phyloP scores from a whole-genome alignment of 768 basidiomycete species.

The Polyporus arcularius region DNA sequence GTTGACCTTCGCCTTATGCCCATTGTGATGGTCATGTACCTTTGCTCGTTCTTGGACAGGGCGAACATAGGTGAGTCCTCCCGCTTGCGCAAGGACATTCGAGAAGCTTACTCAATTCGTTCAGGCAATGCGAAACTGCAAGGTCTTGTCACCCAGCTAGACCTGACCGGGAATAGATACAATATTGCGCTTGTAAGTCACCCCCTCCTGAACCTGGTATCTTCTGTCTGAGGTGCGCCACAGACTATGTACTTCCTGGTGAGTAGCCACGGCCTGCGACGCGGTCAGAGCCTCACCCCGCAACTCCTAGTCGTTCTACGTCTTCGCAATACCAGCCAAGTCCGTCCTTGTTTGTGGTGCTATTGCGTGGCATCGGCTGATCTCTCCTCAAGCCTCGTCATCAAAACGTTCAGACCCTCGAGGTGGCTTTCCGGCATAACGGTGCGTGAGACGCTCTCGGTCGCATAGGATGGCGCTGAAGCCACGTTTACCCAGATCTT shows the following conservation, averaged over 20 bases:
- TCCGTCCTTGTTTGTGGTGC: slow-evolving; percentile 27
- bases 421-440: slow-evolving; percentile 68
- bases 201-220: background rate
- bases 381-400: slow-evolving; percentile 37
- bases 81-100: background rate
- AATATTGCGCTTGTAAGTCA: slow-evolving; percentile 58
- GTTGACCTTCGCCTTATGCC: slow-evolving; percentile 32
- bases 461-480: no score
- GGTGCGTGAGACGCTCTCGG: slow-evolving; percentile 32
- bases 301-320: slow-evolving; percentile 49
- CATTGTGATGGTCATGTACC: slow-evolving; percentile 30
- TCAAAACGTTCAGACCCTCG: slow-evolving; percentile 65
- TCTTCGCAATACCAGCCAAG: slow-evolving; percentile 72
- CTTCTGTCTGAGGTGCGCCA: no score
- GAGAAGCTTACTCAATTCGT: background rate
- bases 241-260: no score
- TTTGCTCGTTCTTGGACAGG: slow-evolving; percentile 28
- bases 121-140: slow-evolving; percentile 28
- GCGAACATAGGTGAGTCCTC: slow-evolving; percentile 25
- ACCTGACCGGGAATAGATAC: slow-evolving; percentile 57
- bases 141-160: slow-evolving; percentile 55
- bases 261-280: slow-evolving; percentile 22
- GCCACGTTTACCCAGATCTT: slow-evolving; percentile 37
- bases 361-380: background rate
- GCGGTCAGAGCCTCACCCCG: background rate